These are phyloP conservation scores for Ascodesmis nigricans DNA, from an alignment of 495 filamentous ascomycete genomes.

Conservation along the genomic window DNA sequence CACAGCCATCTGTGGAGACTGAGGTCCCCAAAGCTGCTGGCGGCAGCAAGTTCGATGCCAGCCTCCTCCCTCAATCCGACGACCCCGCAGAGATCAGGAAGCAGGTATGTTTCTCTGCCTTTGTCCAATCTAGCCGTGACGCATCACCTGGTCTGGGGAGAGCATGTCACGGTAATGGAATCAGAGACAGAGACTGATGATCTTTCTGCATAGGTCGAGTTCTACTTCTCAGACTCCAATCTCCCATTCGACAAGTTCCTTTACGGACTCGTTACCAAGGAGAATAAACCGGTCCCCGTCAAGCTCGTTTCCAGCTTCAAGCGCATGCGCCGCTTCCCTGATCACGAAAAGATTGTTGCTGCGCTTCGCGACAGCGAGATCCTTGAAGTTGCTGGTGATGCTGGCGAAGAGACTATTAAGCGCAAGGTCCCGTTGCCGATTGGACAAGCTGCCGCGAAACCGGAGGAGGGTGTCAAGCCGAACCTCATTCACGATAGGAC, in stretches of 20 bases:
- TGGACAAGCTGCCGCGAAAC: background rate
- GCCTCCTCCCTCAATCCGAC: conserved; percentile 36
- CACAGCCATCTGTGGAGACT: no score
- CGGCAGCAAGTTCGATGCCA: conserved; percentile 45
- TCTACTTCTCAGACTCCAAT: conserved; percentile 92
- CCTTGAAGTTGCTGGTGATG: conserved; percentile 42
- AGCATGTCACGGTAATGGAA: no score
- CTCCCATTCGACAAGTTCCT: conserved; percentile 73
- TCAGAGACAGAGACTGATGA: no score
- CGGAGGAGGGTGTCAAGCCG: conserved; percentile 11
- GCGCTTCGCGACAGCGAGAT: conserved; percentile 52
- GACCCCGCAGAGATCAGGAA: conserved; percentile 60
- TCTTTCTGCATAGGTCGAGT: conserved; percentile 70
- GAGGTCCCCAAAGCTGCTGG: no score
- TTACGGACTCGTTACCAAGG: conserved; percentile 45
- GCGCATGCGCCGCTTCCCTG: conserved; percentile 82
- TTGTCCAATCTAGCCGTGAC: background rate
- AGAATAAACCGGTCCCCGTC: conserved; percentile 60
- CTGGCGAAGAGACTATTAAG: conserved; percentile 39
- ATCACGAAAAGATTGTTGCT: conserved; percentile 53
- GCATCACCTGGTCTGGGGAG: no score
- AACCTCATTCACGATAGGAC: conserved; percentile 34
- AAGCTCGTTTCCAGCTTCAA: conserved; percentile 62
- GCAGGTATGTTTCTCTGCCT: conserved; percentile 33
- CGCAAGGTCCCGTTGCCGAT: conserved; percentile 45